Base-by-base conservation (phyloP, 2,329 filamentous ascomycete genomes). In the Golovinomyces cichoracearum region DNA sequence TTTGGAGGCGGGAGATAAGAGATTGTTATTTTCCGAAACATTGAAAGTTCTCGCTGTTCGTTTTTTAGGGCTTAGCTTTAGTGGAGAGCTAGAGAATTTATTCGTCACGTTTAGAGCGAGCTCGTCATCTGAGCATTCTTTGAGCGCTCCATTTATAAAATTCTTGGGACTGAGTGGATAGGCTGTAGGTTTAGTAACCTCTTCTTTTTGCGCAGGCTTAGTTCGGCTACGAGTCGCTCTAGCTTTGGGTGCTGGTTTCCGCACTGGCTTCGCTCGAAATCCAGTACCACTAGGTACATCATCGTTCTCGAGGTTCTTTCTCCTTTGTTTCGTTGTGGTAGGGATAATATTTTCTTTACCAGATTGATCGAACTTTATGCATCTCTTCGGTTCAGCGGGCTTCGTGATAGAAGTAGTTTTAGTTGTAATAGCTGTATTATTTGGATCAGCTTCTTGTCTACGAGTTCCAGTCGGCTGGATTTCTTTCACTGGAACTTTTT, bases 341-440 rank as follows among this genome's bases (percentile, higher is more conserved):
- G 71, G 72, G 19, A 65, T 59, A 33, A 74, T 61, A 53, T 78
- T 78, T 58, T 79, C 75, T 62, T 79, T 78, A 58, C 76, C 74
- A 2, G 72, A 71, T 54, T 60, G 59, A 57, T 76, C 68, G 58
- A 78, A 78, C 50, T 71, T 75, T 56, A 78, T 74, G 2, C 66
- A 68, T 64, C 77, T 79, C 64, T 72, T 76, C 29, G 65, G 60
- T 4, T 65, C 63, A 17, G 70, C 54, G 22, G 66, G 66, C 53
- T 67, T 68, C 7, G 29, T 33, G 22, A 64, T 63, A 51, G 57
- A 54, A 2, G 63, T 55, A 48, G 48, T 15, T 9, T n/a, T n/a
- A n/a, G n/a, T 41, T 9, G 37, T 41, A 10, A 15, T 23, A 4
- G 41, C 17, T n/a, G 19, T 26, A 45, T 3, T 33, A 33, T 3